Evolutionary conservation across 805 yeast species (phyloP), one percentile per base, ranked within the genome.

Genomic region (Suhomyces sp.): DNA sequence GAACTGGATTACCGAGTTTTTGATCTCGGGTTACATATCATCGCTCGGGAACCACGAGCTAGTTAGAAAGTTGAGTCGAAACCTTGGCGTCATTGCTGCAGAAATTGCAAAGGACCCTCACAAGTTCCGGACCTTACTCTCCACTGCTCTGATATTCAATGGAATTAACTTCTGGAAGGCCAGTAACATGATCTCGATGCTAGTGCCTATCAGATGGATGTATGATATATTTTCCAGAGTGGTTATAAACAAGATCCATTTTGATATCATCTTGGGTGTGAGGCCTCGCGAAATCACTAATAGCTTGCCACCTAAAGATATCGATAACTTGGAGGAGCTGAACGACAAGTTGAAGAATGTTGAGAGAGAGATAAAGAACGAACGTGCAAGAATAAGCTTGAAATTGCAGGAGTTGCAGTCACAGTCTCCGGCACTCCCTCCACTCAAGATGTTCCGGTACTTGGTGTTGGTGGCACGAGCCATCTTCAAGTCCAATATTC

Each of bases 41-140:
- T 66, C 75, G 8, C 56, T 72, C 51, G 77, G 77, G 3, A 60
- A 65, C 53, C 76, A 74, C 53, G 58, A 61, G 24, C 58, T 75
- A 39, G 52, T 63, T 7, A 51, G 58, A 29, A 49, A 55, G 10
- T 20, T 72, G 13, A 39, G 51, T 31, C 17, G 35, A 7, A 65
- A 66, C 46, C 1, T 53, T 13, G 46, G 37, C 12, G 9, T 17
- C 13, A 24, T 46, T 12, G n/a, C 35, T 22, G 6, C 46, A 1
- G 29, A n/a, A 6, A 6, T 33, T 7, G 12, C 43, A 15, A 37
- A 43, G 29, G 44, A 50, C 13, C 46, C 52, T 5, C 12, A 15
- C 12, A 44, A 24, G 35, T 7, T 44, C 43, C 2, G 29, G 3
- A 9, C 15, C 7, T 27, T 27, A 12, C 29, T 45, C 10, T n/a